Percentiles rank a stretch among this genome's conserved stretches.
phyloP scores from a whole-genome alignment of 2,329 filamentous ascomycete genomes.

The Pseudogymnoascus sp. region DNA sequence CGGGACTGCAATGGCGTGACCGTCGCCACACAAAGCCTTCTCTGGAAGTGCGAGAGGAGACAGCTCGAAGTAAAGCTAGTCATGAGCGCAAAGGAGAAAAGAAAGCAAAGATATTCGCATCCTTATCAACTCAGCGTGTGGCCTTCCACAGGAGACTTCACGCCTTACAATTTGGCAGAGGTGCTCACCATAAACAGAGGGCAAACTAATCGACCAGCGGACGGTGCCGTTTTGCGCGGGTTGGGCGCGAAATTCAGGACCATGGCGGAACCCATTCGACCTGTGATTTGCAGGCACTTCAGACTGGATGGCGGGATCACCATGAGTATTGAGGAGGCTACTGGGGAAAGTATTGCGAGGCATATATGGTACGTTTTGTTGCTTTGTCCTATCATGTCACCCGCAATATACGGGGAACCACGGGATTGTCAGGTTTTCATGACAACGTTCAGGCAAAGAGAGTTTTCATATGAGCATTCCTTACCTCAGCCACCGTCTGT shows the following conservation, averaged over 20 bases:
- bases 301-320: neutral
- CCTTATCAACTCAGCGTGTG: neutral
- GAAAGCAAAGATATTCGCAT: neutral
- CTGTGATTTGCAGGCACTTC: neutral
- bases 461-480: neutral
- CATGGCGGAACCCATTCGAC: neutral
- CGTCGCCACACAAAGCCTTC: neutral
- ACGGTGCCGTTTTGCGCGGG: slow-evolving; percentile 3
- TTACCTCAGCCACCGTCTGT: neutral
- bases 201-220: neutral
- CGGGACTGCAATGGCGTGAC: neutral
- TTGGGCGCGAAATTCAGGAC: neutral
- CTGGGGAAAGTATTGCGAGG: slow-evolving; percentile 62
- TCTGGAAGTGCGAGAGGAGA: neutral
- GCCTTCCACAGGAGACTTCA: slow-evolving; percentile 15
- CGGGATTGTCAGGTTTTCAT: neutral
- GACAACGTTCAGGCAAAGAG: too few species aligned
- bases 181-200: slow-evolving; percentile 1
- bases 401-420: neutral
- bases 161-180: neutral
- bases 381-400: neutral
- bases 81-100: neutral
- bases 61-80: neutral
- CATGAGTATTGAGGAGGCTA: slow-evolving; percentile 54
- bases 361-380: slow-evolving; percentile 51